These are phyloP conservation scores for Seiridium unicorne DNA, from an alignment of 2,329 filamentous ascomycete species.

Conservation along the genomic window DNA sequence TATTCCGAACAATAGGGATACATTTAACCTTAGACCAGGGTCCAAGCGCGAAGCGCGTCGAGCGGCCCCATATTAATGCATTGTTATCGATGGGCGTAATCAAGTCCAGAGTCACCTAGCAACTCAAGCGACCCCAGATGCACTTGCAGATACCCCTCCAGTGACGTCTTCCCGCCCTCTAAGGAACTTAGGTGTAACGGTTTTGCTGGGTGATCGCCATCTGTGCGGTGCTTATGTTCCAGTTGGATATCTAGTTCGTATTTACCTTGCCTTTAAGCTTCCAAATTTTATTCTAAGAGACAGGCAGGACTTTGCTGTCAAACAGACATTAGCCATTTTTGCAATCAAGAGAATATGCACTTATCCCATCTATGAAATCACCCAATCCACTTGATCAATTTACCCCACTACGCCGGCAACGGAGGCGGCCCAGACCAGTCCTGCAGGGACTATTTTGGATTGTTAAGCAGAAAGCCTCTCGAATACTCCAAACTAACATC, in stretches of 20 bases:
- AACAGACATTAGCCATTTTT: no score
- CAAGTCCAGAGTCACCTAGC: no score
- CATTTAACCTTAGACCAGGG: background rate
- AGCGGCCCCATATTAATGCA: background rate
- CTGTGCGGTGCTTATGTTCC: no score
- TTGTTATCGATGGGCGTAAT: background rate
- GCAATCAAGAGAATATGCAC: background rate
- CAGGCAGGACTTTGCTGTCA: no score
- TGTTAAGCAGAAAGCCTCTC: conserved; percentile 9
- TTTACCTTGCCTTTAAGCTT: no score
- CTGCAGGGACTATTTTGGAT: conserved; percentile 5
- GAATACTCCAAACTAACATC: background rate
- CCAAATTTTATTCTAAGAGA: no score
- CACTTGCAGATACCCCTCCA: background rate
- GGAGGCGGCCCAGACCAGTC: conserved; percentile 1
- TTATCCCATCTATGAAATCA: background rate
- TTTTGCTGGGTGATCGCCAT: no score
- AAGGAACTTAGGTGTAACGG: background rate
- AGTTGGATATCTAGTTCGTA: no score
- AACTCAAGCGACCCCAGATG: no score
- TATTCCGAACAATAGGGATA: background rate
- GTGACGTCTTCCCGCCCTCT: background rate
- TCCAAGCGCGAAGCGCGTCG: conserved; percentile 1
- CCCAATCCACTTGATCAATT: no score
- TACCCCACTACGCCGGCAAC: conserved; percentile 9